Conservation (phyloP, 1,284 basidiomycete species). For the Trichosporon coremiiforme region DNA sequence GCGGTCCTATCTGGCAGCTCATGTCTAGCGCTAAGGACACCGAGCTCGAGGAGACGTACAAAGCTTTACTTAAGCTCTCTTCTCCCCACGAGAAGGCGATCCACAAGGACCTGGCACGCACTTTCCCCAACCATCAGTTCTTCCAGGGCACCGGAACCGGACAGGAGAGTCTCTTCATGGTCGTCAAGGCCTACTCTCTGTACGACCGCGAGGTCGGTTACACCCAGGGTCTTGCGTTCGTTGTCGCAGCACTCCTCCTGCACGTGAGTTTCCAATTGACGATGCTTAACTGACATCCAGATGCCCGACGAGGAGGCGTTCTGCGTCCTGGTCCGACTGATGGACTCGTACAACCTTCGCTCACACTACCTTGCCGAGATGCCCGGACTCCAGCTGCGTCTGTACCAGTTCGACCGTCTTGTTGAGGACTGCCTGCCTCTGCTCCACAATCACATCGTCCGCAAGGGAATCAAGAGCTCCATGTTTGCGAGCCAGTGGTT, state of each 20-base stretch:
- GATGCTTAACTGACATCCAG: too few species aligned
- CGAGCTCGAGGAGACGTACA: constrained; percentile 84
- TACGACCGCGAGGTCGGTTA: constrained; percentile 96
- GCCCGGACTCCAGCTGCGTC: constrained; percentile 90
- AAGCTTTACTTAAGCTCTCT: constrained; percentile 76
- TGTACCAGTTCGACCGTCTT: constrained; percentile 88
- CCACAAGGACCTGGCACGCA: constrained; percentile 84
- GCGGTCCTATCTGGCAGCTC: constrained; percentile 98
- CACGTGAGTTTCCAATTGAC: constrained; percentile 66
- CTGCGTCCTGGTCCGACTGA: constrained; percentile 86
- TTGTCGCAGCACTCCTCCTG: constrained; percentile 87
- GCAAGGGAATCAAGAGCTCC: constrained; percentile 91
- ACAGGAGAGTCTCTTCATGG: constrained; percentile 95
- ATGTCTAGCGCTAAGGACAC: constrained; percentile 94
- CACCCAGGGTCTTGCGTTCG: constrained; percentile 93
- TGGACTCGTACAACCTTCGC: constrained; percentile 93
- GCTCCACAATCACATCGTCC: constrained; percentile 83
- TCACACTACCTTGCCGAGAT: constrained; percentile 97
- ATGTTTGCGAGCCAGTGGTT: constrained; percentile 99
- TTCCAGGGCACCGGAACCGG: constrained; percentile 86
- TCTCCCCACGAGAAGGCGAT: constrained; percentile 94
- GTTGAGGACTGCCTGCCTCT: constrained; percentile 90
- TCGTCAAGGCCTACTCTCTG: constrained; percentile 95
- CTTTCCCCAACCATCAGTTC: constrained; percentile 96
- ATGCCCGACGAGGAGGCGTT: constrained; percentile 99